Conservation (phyloP, 768 basidiomycete genomes). For the Tricholoma sp. region DNA sequence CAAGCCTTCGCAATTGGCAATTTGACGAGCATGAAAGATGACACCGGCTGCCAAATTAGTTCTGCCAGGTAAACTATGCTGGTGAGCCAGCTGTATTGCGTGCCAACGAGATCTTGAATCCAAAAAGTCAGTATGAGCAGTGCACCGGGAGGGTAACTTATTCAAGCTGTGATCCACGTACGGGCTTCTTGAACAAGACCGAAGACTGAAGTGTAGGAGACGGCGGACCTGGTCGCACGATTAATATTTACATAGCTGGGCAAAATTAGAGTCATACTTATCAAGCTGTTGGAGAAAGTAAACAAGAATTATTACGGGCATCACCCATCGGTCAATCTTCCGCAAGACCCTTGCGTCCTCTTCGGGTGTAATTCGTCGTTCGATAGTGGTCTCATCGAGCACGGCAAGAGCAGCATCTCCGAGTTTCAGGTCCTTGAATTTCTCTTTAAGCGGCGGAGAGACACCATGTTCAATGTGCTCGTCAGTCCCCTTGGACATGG, state of each 20-base stretch:
- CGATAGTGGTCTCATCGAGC: constrained; percentile 18
- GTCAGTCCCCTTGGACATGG: not conserved
- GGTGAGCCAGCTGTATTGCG: constrained; percentile 40
- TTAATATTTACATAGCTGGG: not conserved
- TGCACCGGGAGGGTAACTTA: not conserved
- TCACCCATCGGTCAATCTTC: constrained; percentile 35
- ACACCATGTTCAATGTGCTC: not conserved
- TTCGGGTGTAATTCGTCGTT: constrained; percentile 23
- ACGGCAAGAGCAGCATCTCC: constrained; percentile 29
- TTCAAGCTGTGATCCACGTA: constrained; percentile 7
- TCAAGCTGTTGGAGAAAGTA: constrained; percentile 41
- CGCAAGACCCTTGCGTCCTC: constrained; percentile 28
- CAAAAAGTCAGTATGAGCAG: not conserved
- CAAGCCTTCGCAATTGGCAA: constrained; percentile 35
- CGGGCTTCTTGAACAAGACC: constrained; percentile 31
- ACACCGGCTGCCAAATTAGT: constrained; percentile 38
- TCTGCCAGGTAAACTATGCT: constrained; percentile 43
- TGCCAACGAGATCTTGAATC: constrained; percentile 26
- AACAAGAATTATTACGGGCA: constrained; percentile 33
- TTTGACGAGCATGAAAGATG: constrained; percentile 35
- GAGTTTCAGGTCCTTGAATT: constrained; percentile 5
- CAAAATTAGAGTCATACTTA: constrained; percentile 25
- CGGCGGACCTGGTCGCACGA: constrained; percentile 26
- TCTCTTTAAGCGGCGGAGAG: not conserved
- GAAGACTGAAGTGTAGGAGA: constrained; percentile 46